Evolutionary conservation across 1,284 basidiomycete genomes (phyloP), one percentile per base, ranked within the genome.

Genomic region (Leccinum cinnamomeum): DNA sequence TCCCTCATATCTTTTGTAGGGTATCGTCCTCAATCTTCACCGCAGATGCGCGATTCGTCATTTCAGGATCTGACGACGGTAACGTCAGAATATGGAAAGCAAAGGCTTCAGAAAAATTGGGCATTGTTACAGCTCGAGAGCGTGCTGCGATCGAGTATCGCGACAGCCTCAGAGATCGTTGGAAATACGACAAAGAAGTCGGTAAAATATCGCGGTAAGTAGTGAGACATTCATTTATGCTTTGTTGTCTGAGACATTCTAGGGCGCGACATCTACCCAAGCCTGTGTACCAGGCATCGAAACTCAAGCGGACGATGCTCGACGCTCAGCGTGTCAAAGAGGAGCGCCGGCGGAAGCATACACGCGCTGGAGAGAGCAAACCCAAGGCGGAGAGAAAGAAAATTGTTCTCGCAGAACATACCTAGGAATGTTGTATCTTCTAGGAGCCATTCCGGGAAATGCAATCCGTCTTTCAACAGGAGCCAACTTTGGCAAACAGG

Each of bases 81-180:
- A 98, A 98, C 71, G 88, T 98, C 60, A 87, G 97, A 50, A 85
- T 99, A 70, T 99, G 97, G 97, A 99, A 99, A 77, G 87, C 93
- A 12, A 89, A 90, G 62, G 95, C 97, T 1, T 90, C 92, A 1
- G 95, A 97, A 68, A 97, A 94, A 76, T 82, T 99, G 33, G 97
- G 97, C 5, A 84, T 97, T 58, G 81, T 97, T 66, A 94, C 92
- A 57, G 90, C 92, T n/a, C 86, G 95, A 63, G 97, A 99, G 76
- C 86, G 94, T 60, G 93, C 95, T 7, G 87, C 91, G 18, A 91
- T 96, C 68, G 97, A 99, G 76, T 98, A 99, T 78, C 83, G 96
- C 35, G 90, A 95, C 61, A 91, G 86, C 66, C 85, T 99, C 64
- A 89, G 92, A 69, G 87, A 95, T 70, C 85, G 92, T 71, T 99